Base-by-base conservation (phyloP, 2,329 filamentous ascomycete genomes). In the Penicillium sp. region DNA sequence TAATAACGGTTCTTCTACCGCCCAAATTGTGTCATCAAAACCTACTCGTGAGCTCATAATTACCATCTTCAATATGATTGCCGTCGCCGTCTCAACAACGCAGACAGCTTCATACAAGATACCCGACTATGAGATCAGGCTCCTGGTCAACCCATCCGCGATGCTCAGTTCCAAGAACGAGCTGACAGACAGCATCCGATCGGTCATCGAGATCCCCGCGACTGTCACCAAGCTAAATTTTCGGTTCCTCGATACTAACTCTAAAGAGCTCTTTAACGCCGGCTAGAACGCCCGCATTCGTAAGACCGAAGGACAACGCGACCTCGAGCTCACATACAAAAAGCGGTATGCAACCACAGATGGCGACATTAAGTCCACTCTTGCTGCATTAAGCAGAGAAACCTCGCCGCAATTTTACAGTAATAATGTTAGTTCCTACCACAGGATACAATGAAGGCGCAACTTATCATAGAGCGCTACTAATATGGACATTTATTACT, bases 271-370 rank as follows among this genome's bases (percentile, higher is more conserved):
- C 47, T 69, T 70, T 58, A 64, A 57, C 31, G 56, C 64, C 29
- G 69, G 66, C 46, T 74, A 71, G 72, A 71, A 60, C 51, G 62
- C 62, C 16, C 71, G 72, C 46, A 70, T 74, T 49, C 70, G 71
- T 57, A 74, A 72, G 49, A 64, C 50, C 5, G 68, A 74, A 54
- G 63, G 59, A 45, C 59, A 69, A 34, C 48, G 65, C 21, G 47
- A 64, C 16, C 69, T 72, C 43, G 71, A 73, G 58, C 57, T 73
- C n/a, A 74, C 70, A 4, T 74, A 72, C 60, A 74, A 74, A 61
- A 72, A 70, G 60, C 66, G 72, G 15, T 71, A 72, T 57, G 26
- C 60, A 18, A 64, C 72, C 46, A 50, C 41, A 18, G 56, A 56
- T 34, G 62, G 58, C 34, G 56, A 70, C 29, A 66, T 71, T 53